phyloP scores from a whole-genome alignment of 768 basidiomycete species.

The Termitomyces sp. region DNA sequence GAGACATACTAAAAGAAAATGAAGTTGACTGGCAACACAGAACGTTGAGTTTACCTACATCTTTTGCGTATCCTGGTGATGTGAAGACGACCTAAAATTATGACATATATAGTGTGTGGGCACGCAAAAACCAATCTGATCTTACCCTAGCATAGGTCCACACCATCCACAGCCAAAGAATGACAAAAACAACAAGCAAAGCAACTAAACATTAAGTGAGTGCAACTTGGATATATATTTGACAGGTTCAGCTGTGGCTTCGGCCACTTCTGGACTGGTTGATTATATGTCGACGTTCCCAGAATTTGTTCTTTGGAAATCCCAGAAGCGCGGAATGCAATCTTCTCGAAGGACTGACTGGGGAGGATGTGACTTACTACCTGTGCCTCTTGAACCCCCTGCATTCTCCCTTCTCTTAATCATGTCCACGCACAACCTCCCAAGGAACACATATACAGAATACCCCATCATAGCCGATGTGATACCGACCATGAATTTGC shows the following conservation, averaged over 20 bases:
- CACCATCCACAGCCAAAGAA: constrained; percentile 63
- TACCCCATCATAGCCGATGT: constrained; percentile 60
- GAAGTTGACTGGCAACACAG: neutral
- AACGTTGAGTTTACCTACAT: constrained; percentile 38
- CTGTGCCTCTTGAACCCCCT: constrained; percentile 44
- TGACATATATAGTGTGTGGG: neutral
- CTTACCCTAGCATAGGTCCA: constrained; percentile 76
- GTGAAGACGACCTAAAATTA: constrained; percentile 51
- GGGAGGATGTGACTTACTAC: constrained; percentile 49
- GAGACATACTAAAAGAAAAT: constrained; percentile 17
- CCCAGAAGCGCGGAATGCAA: neutral
- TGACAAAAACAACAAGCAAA: constrained; percentile 54
- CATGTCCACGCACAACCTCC: constrained; percentile 64
- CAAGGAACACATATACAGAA: constrained; percentile 74
- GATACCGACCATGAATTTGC: constrained; percentile 61
- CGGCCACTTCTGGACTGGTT: neutral
- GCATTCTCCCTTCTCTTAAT: constrained; percentile 40
- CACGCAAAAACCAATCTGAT: neutral
- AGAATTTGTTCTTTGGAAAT: neutral
- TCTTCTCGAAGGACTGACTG: neutral
- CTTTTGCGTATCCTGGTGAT: constrained; percentile 61
- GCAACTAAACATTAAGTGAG: constrained; percentile 41
- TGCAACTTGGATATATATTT: neutral
- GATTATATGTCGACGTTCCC: neutral
- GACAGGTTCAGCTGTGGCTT: neutral